These are phyloP conservation scores for Hypericum androsaemum DNA, from an alignment of 345 rosid genomes.

Conservation along the genomic window DNA sequence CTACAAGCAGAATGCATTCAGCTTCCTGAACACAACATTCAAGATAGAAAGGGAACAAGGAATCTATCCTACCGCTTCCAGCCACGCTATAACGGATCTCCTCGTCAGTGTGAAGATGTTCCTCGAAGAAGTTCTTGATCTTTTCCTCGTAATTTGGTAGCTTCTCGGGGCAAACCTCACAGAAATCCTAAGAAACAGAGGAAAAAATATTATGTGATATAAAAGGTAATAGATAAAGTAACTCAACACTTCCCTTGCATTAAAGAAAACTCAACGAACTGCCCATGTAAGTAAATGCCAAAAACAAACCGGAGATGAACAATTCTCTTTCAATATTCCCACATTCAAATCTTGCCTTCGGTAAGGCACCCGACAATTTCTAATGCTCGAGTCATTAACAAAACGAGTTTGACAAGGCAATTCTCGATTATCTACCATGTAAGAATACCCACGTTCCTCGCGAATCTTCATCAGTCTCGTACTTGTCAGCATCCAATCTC, in stretches of 20 bases:
- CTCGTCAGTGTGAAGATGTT: constrained; percentile 94
- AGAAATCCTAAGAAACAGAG: constrained; percentile 44
- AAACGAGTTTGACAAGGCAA: too few relatives aligned
- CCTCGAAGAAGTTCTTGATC: constrained; percentile 79
- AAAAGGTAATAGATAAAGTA: too few relatives aligned
- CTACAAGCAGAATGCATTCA: constrained; percentile 22
- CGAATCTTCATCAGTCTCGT: constrained; percentile 87
- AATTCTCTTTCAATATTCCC: not conserved
- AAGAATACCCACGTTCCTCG: constrained; percentile 79
- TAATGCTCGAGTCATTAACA: too few relatives aligned
- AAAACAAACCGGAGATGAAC: not conserved
- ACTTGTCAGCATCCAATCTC: constrained; percentile 80
- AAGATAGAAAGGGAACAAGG: not conserved
- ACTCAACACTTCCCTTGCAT: too few relatives aligned
- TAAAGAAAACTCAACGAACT: too few relatives aligned
- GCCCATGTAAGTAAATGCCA: too few relatives aligned
- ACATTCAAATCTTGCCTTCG: too few relatives aligned
- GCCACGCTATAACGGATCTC: constrained; percentile 87
- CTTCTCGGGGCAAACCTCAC: constrained; percentile 88
- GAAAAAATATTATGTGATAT: not conserved
- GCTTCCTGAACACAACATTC: not conserved
- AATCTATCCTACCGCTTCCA: constrained; percentile 64
- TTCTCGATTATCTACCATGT: constrained; percentile 34
- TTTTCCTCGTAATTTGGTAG: constrained; percentile 79
- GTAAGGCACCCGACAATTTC: too few relatives aligned